A percentile compares a stretch with the other conserved stretches of the same genome.
phyloP scores from a whole-genome alignment of 1,284 basidiomycete genomes.

The Sanghuangporus baumii region DNA sequence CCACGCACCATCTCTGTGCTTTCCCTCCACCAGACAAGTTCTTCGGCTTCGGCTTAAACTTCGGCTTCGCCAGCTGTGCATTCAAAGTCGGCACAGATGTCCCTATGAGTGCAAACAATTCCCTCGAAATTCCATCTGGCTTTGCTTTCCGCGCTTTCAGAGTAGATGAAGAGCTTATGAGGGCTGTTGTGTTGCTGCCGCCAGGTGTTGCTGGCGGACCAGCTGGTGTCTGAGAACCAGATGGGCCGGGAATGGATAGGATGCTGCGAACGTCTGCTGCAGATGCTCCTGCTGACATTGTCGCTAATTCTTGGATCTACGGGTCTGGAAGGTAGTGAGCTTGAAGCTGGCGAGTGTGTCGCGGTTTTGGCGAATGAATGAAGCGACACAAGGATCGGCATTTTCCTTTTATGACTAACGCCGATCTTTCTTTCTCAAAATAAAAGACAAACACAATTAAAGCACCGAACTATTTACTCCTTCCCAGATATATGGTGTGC shows the following conservation, averaged over 20 bases:
- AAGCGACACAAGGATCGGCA: not conserved
- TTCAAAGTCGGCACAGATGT: slow-evolving; percentile 83
- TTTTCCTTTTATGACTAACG: not conserved
- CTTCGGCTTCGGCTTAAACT: slow-evolving; percentile 80
- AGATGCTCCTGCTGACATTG: slow-evolving; percentile 33
- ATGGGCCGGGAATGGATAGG: slow-evolving; percentile 54
- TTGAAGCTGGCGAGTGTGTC: not conserved
- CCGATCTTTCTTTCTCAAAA: not conserved
- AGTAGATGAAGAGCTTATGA: slow-evolving; percentile 40
- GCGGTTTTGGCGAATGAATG: not conserved
- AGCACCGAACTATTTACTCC: no score
- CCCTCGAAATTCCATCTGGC: slow-evolving; percentile 88
- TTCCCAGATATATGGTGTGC: no score
- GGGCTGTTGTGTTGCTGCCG: slow-evolving; percentile 20
- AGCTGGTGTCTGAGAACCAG: slow-evolving; percentile 22
- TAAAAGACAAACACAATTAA: no score
- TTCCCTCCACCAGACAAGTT: slow-evolving; percentile 52
- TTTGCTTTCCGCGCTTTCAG: slow-evolving; percentile 43
- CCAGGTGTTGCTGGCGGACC: not conserved
- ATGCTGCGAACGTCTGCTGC: slow-evolving; percentile 81
- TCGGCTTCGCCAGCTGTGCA: slow-evolving; percentile 70
- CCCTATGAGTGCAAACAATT: slow-evolving; percentile 92
- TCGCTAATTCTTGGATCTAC: not conserved
- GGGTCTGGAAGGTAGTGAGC: not conserved
- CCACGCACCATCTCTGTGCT: slow-evolving; percentile 53